Percentiles rank a stretch among this genome's conserved stretches.
phyloP scores from a whole-genome alignment of 805 yeast species.

The Lachancea cidri region DNA sequence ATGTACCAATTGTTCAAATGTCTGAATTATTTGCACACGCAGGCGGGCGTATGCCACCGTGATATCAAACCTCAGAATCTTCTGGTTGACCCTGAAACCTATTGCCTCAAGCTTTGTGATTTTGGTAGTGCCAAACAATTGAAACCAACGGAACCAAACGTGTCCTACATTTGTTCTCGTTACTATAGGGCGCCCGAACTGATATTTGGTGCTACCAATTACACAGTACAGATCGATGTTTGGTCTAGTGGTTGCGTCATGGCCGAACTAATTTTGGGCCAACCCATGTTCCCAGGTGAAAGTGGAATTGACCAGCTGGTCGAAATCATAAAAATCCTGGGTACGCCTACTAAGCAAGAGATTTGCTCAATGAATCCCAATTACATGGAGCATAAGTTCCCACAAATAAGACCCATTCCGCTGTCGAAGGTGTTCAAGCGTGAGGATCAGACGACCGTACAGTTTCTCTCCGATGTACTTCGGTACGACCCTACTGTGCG shows the following conservation, averaged over 20 bases:
- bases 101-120: constrained; percentile 88
- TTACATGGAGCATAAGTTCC: constrained; percentile 95
- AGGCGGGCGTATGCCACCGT: constrained; percentile 81
- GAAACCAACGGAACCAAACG: constrained; percentile 88
- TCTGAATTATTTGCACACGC: constrained; percentile 68
- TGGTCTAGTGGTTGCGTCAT: constrained; percentile 99
- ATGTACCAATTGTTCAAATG: constrained; percentile 75
- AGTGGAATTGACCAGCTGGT: constrained; percentile 96
- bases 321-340: constrained; percentile 91
- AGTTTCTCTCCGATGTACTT: constrained; percentile 50
- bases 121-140: constrained; percentile 93
- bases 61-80: constrained; percentile 93
- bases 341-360: constrained; percentile 91
- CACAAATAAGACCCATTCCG: constrained; percentile 77
- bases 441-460: constrained; percentile 44
- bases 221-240: constrained; percentile 92
- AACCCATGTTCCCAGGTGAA: constrained; percentile 97
- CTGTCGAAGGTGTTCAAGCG: constrained; percentile 57
- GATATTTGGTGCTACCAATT: constrained; percentile 94
- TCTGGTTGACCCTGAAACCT: constrained; percentile 77
- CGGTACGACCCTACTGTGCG: constrained; percentile 67
- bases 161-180: constrained; percentile 92
- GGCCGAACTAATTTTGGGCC: constrained; percentile 94
- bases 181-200: constrained; percentile 97
- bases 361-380: constrained; percentile 93